These are phyloP conservation scores for Thelonectria olida DNA, from an alignment of 2,329 filamentous ascomycete species.

Conservation along the genomic window DNA sequence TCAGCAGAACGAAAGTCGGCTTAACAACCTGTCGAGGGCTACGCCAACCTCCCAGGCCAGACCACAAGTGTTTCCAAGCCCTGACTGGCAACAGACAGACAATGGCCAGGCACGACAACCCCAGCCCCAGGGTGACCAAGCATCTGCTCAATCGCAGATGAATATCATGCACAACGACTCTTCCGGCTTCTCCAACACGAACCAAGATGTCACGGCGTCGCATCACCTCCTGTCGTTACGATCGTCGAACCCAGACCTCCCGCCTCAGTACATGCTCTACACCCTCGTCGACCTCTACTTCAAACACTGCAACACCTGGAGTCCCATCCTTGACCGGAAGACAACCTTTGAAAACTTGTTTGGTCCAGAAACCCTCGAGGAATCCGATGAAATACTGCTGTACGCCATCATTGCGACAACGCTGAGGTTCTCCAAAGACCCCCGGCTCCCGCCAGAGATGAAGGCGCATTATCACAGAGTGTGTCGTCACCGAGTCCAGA, in stretches of 20 bases:
- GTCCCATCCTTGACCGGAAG: conserved; percentile 55
- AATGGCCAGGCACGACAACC: conserved; percentile 42
- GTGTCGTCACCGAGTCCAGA: conserved; percentile 51
- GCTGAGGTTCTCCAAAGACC: conserved; percentile 52
- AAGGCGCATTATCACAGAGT: conserved; percentile 50
- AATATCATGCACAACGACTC: conserved; percentile 5
- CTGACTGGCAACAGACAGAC: conserved; percentile 39
- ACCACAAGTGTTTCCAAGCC: conserved; percentile 52
- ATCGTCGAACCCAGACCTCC: conserved; percentile 59
- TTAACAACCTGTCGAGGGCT: conserved; percentile 27
- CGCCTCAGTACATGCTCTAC: conserved; percentile 68
- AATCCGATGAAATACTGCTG: conserved; percentile 52
- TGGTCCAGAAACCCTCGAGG: conserved; percentile 49
- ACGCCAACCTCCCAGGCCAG: conserved; percentile 43
- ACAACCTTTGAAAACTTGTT: conserved; percentile 53
- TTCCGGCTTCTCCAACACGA: not conserved
- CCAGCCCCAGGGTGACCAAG: conserved; percentile 3
- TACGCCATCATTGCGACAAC: conserved; percentile 57
- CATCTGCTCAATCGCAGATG: conserved; percentile 7
- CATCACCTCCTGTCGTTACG: conserved; percentile 42
- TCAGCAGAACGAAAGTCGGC: conserved; percentile 30
- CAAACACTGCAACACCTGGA: conserved; percentile 71
- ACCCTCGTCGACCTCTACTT: conserved; percentile 70
- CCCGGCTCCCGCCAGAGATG: conserved; percentile 49
- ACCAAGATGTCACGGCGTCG: conserved; percentile 1